Conservation (phyloP, 2,329 filamentous ascomycete species). For the Aspergillus neotritici region DNA sequence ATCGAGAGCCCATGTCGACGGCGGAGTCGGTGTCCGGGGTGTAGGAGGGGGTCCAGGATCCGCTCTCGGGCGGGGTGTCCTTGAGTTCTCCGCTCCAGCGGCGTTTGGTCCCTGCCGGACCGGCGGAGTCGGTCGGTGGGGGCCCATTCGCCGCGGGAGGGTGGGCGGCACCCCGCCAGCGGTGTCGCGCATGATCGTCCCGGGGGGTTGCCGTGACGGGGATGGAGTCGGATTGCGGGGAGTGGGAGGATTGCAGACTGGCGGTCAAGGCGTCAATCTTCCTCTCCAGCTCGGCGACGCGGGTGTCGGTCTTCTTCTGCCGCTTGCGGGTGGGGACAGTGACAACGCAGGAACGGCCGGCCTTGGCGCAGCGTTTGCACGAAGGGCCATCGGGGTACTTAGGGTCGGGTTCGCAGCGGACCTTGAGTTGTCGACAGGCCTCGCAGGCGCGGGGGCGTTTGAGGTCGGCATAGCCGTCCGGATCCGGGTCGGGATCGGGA, state of each 20-base stretch:
- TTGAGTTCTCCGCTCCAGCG: conserved; percentile 27
- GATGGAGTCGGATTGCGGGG: conserved; percentile 1
- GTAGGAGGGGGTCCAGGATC: neutral
- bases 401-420: conserved; percentile 75
- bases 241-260: conserved; percentile 58
- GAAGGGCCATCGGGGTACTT: conserved; percentile 53
- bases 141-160: conserved; percentile 4
- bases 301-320: conserved; percentile 85
- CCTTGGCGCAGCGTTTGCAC: conserved; percentile 73
- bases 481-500: conserved; percentile 14
- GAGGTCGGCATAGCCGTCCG: conserved; percentile 39
- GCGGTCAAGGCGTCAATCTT: conserved; percentile 87
- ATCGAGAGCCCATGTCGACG: conserved; percentile 11
- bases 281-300: conserved; percentile 84
- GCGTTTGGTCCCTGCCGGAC: conserved; percentile 27
- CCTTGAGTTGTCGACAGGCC: conserved; percentile 69
- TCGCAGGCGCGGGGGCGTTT: conserved; percentile 70
- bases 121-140: conserved; percentile 1
- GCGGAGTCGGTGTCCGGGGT: conserved; percentile 20
- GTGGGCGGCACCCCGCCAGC: conserved; percentile 22
- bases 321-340: conserved; percentile 71
- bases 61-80: conserved; percentile 6
- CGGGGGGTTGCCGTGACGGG: conserved; percentile 23
- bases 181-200: conserved; percentile 34
- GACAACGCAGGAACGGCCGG: conserved; percentile 68